Base-by-base conservation (phyloP, 805 yeast genomes). In the Suhomyces faveliae region DNA sequence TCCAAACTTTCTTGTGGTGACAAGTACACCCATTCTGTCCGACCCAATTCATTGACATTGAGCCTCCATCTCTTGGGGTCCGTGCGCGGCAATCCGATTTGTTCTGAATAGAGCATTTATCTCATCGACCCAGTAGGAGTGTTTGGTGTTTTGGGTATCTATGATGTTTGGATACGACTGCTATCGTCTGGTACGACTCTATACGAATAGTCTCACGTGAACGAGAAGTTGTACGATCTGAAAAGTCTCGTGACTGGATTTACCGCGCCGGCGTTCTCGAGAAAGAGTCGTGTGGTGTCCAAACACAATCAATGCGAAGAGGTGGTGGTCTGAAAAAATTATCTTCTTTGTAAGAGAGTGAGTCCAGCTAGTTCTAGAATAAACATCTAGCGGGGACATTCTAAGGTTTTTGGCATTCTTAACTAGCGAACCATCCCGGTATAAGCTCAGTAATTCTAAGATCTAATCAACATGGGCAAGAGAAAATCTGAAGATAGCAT, bases 31-130 rank as follows among this genome's bases (percentile, higher is more conserved):
- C 99, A 92, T 39, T 78, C 76, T 59, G 88, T 89, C 15, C 86
- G 76, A 12, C 99, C 99, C 11, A 85, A 66, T 29, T 79, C 78
- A 51, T 85, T 85, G 1, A 85, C 78, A 15, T 78, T 63, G 23
- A 92, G 73, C 51, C 95, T 74, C 99, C 99, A 92, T 11, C 80
- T 73, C 1, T 63, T 54, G 2, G 78, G 77, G 52, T 94, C 96
- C 0, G 97, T 86, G 35, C 68, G 73, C 0, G 83, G 83, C 6
- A 88, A 60, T 0, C 87, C 87, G 10, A 87, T 61, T 19, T 66
- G 56, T n/a, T 92, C 97, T 0, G 96, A 87, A 58, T 85, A 85
- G 46, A 62, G 65, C 62, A 63, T 64, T 24, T 27, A 27, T 27
- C 30, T 27, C 19, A 33, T 15, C 8, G 10, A 30, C 35, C 8